Percentiles rank a stretch among this genome's conserved stretches.
phyloP scores from a whole-genome alignment of 2,329 filamentous ascomycete genomes.

The Aspergillus sp. region DNA sequence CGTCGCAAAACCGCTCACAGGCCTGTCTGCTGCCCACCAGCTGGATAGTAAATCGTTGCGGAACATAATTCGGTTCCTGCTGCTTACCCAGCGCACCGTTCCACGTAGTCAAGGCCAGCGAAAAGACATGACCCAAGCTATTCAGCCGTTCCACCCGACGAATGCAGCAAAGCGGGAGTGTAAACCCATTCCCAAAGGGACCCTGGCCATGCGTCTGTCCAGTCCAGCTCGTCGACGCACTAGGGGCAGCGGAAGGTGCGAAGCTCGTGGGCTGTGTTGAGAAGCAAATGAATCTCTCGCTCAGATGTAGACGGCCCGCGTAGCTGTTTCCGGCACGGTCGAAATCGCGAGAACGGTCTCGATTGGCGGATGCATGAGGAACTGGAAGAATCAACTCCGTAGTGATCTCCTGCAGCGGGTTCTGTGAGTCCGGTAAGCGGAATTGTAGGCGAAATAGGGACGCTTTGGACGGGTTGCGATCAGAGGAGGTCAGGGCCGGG shows the following conservation, averaged over 20 bases:
- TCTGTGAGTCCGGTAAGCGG: slow-evolving; percentile 84
- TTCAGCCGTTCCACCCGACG: slow-evolving; percentile 86
- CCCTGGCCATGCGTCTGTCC: slow-evolving; percentile 89
- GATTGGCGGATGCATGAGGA: slow-evolving; percentile 49
- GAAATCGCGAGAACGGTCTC: slow-evolving; percentile 50
- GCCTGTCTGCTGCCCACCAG: slow-evolving; percentile 79
- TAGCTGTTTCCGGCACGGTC: slow-evolving; percentile 72
- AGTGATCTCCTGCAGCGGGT: slow-evolving; percentile 89
- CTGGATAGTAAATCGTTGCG: slow-evolving; percentile 86
- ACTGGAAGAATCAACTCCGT: slow-evolving; percentile 85
- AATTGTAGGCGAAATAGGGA: slow-evolving; percentile 94
- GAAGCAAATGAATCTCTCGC: slow-evolving; percentile 92
- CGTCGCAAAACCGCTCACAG: slow-evolving; percentile 94
- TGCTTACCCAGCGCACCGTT: slow-evolving; percentile 58
- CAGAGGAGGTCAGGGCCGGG: slow-evolving; percentile 61
- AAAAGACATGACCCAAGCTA: slow-evolving; percentile 86
- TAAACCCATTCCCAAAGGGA: slow-evolving; percentile 91
- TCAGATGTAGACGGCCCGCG: slow-evolving; percentile 83
- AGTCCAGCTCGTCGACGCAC: slow-evolving; percentile 74
- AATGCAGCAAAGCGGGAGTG: slow-evolving; percentile 83
- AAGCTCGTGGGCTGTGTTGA: slow-evolving; percentile 90
- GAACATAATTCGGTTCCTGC: slow-evolving; percentile 51
- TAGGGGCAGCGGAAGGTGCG: slow-evolving; percentile 66
- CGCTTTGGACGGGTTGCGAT: slow-evolving; percentile 80
- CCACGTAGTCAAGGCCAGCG: slow-evolving; percentile 90